phyloP scores from a whole-genome alignment of 2,329 filamentous ascomycete species.

The Sclerotinia borealis region DNA sequence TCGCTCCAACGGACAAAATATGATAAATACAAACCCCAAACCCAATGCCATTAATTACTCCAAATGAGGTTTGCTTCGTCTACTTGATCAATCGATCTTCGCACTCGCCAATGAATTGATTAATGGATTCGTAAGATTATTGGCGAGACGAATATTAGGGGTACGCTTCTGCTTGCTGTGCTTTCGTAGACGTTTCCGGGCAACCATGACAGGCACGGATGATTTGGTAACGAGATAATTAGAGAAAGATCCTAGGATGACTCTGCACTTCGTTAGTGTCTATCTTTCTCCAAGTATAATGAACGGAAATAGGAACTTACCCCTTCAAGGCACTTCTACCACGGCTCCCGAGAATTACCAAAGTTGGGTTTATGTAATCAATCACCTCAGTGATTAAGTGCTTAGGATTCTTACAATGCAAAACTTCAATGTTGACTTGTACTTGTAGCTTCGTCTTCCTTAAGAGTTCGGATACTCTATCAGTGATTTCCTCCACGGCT shows the following conservation, averaged over 20 bases:
- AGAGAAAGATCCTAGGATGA: conserved; percentile 90
- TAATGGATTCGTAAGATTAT: conserved; percentile 66
- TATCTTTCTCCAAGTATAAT: not conserved
- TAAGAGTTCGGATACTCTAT: conserved; percentile 76
- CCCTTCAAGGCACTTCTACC: conserved; percentile 90
- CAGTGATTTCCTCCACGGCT: conserved; percentile 77
- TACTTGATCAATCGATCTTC: conserved; percentile 14
- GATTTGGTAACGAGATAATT: conserved; percentile 98
- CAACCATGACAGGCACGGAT: conserved; percentile 96
- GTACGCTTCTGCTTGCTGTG: conserved; percentile 70
- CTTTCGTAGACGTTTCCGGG: conserved; percentile 81
- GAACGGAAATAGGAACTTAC: conserved; percentile 42
- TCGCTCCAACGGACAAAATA: not conserved
- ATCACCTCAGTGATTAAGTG: conserved; percentile 97
- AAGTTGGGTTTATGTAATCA: conserved; percentile 81
- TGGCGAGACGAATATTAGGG: conserved; percentile 65
- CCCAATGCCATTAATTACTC: not conserved
- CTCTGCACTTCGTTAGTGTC: conserved; percentile 46
- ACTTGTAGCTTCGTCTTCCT: conserved; percentile 91
- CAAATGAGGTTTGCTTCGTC: not conserved
- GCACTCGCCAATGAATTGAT: conserved; percentile 12
- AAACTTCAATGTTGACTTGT: conserved; percentile 87
- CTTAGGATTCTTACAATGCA: conserved; percentile 97
- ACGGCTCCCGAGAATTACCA: conserved; percentile 88
- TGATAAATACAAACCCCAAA: not conserved